Evolutionary conservation across 192 early-diverging fungal genomes (phyloP).

Genomic region (Gryganskiella cystojenkinii): DNA sequence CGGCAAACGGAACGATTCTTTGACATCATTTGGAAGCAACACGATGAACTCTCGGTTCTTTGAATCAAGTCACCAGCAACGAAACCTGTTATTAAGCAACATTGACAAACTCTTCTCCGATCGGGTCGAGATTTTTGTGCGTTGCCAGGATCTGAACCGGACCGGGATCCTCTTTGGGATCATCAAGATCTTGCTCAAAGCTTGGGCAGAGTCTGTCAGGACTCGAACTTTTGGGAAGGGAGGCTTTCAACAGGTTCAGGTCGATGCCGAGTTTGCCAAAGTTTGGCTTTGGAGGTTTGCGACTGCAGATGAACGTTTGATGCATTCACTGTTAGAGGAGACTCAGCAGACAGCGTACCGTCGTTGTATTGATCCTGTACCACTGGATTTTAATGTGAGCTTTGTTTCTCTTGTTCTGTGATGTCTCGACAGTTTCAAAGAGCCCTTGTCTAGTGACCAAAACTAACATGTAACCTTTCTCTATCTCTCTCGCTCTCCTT

Average conservation of each 20-base stretch:
- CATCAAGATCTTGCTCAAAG: constrained; percentile 66
- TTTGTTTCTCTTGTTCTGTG: background rate
- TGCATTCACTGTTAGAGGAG: constrained; percentile 62
- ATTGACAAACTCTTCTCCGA: constrained; percentile 81
- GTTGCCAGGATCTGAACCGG: constrained; percentile 60
- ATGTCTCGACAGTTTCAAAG: too few species aligned
- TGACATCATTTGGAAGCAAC: constrained; percentile 46
- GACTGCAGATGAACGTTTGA: constrained; percentile 55
- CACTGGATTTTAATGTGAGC: constrained; percentile 54
- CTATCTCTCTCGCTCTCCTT: background rate
- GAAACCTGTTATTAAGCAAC: constrained; percentile 63
- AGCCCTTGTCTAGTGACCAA: too few species aligned
- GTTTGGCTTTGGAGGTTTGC: constrained; percentile 59
- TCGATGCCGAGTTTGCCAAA: constrained; percentile 71
- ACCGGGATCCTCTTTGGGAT: constrained; percentile 61
- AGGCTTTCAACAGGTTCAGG: constrained; percentile 73
- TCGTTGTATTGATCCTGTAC: constrained; percentile 59
- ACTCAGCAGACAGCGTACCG: constrained; percentile 59
- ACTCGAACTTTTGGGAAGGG: constrained; percentile 57
- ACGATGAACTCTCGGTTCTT: constrained; percentile 57
- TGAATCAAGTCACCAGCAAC: constrained; percentile 29
- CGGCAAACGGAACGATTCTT: constrained; percentile 37
- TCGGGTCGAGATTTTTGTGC: constrained; percentile 70
- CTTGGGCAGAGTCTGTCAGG: constrained; percentile 68
- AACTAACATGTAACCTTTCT: constrained; percentile 4